Evolutionary conservation across 495 filamentous ascomycete genomes (phyloP), one percentile per base, ranked within the genome.

Genomic region (Lasiosphaeria miniovina): DNA sequence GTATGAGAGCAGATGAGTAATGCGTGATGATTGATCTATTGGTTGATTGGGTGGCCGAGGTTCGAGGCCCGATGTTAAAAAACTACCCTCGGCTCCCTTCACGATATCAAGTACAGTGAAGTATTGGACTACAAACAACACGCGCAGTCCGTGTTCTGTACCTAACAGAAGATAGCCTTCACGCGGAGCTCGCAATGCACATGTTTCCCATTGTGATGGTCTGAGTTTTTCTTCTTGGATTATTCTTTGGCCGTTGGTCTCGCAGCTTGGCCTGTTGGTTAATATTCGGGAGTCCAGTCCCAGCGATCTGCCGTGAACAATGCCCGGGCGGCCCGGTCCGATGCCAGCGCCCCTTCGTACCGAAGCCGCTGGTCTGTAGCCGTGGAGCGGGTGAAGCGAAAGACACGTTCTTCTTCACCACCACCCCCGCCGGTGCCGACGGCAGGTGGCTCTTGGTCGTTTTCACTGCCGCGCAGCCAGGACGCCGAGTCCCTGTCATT

Each of bases 301-400:
- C 84, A 82, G 59, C 76, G 77, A 31, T 72, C 70, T 1, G 86
- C 83, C 35, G 78, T 86, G 63, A 88, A 88, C 52, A 88, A 66
- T 9, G 72, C 73, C 52, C 74, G 74, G 0, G 81, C 73, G 57
- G 80, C 67, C 54, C 68, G 73, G 34, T 75, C 71, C 56, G 70
- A 66, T 5, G 66, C 77, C 65, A 81, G 59, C 0, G 70, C 67
- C 33, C 73, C 70, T 59, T 74, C 73, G 48, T 69, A 71, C 6
- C 75, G 61, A 15, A 80, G 49, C 31, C 76, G 64, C 59, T 74
- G 74, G 34, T 81, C 77, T 10, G 61, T 63, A 3, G 68, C 74
- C 53, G 74, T 49, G 35, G 68, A 70, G 55, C 72, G 59, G 46
- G 68, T 79, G 54, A 75, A 80, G 50, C 55, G 65, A 49, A 78